Conservation (phyloP, 208 protist genomes). For the Porcisia hertigi region DNA sequence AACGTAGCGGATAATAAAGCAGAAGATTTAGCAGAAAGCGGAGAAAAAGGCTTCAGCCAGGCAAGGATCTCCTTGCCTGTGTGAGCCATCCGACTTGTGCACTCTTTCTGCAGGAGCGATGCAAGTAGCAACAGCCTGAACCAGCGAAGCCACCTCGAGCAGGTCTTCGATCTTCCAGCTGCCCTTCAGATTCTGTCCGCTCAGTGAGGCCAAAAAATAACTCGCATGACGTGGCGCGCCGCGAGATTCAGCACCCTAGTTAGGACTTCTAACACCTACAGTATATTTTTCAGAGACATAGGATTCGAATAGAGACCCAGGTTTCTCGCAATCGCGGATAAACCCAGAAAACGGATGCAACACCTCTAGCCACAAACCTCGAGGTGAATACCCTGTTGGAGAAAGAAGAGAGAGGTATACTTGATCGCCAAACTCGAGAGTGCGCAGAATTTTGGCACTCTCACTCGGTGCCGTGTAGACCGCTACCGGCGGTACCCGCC, state of each 20-base stretch:
- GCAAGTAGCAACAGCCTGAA: background rate
- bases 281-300: background rate
- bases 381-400: background rate
- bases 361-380: conserved; percentile 40
- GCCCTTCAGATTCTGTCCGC: background rate
- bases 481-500: conserved; percentile 19
- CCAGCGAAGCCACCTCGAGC: background rate
- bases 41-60: background rate
- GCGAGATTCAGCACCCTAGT: background rate
- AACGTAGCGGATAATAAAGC: conserved; percentile 2
- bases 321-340: background rate
- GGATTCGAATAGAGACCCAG: background rate
- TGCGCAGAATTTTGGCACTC: conserved; percentile 15
- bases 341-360: conserved; percentile 45
- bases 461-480: conserved; percentile 34
- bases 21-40: conserved; percentile 14
- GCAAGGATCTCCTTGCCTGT: background rate
- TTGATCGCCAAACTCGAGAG: conserved; percentile 42
- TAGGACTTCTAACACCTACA: background rate
- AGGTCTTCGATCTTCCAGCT: background rate
- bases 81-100: background rate
- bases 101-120: background rate
- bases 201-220: background rate
- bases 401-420: conserved; percentile 17
- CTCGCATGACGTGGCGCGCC: background rate